phyloP scores from a whole-genome alignment of 805 yeast species.

The Nakazawaea pomicola region DNA sequence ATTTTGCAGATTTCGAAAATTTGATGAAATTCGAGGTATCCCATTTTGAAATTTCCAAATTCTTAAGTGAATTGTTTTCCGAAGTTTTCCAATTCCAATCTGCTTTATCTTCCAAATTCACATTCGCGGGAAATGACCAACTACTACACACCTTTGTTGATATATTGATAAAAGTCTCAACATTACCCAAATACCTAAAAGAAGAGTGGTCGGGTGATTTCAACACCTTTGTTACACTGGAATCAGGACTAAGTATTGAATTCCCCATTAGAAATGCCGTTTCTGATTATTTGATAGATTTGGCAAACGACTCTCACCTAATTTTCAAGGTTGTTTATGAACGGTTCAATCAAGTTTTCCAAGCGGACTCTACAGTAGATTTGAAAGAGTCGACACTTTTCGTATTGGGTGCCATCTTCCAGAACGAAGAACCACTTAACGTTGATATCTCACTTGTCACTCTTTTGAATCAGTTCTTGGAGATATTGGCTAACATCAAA shows the following conservation, averaged over 20 bases:
- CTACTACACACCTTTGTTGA: conserved; percentile 17
- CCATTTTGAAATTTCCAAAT: conserved; percentile 17
- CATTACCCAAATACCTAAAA: conserved; percentile 35
- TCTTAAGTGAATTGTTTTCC: conserved; percentile 20
- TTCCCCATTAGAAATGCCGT: conserved; percentile 56
- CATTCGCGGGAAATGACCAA: conserved; percentile 14
- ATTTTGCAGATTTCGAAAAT: conserved; percentile 16
- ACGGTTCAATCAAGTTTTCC: conserved; percentile 13
- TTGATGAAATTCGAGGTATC: conserved; percentile 19
- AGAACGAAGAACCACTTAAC: conserved; percentile 28
- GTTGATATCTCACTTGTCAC: conserved; percentile 20
- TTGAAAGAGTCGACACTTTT: conserved; percentile 36
- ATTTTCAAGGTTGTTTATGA: conserved; percentile 20
- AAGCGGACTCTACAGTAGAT: neutral
- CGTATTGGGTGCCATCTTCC: conserved; percentile 35
- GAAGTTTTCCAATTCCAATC: conserved; percentile 28
- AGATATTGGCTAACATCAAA: conserved; percentile 13
- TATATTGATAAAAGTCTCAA: conserved; percentile 32
- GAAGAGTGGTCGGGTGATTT: conserved; percentile 55
- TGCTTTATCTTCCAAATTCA: conserved; percentile 17
- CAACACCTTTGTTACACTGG: conserved; percentile 67
- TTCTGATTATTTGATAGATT: conserved; percentile 48
- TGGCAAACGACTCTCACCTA: conserved; percentile 29
- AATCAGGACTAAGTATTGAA: conserved; percentile 61
- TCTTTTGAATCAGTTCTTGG: conserved; percentile 19